Evolutionary conservation across 202 grass and related monocot genomes (phyloP).

Genomic region (Setaria viridis): DNA sequence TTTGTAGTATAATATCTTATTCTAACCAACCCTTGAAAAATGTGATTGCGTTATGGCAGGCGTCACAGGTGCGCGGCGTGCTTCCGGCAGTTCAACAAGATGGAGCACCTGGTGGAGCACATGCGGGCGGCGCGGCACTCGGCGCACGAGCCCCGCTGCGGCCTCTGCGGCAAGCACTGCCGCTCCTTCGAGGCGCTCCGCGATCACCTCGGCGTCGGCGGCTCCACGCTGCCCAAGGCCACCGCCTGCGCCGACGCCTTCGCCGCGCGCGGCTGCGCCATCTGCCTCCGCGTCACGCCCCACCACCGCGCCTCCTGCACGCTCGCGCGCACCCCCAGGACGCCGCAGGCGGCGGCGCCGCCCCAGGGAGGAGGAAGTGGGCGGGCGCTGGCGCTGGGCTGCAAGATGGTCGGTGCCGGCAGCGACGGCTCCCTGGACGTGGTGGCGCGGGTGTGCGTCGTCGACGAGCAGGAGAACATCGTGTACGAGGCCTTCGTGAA

Average conservation of each 20-base stretch:
- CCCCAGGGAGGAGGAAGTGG: neutral
- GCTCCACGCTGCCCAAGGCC: constrained; percentile 67
- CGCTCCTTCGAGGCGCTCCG: constrained; percentile 79
- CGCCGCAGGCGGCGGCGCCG: neutral
- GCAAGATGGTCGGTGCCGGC: constrained; percentile 89
- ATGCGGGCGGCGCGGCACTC: constrained; percentile 80
- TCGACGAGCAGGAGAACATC: constrained; percentile 66
- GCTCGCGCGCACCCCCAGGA: neutral
- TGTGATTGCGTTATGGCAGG: neutral
- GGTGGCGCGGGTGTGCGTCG: constrained; percentile 73
- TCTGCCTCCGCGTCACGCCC: constrained; percentile 60
- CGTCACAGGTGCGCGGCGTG: constrained; percentile 79
- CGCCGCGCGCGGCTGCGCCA: constrained; percentile 52
- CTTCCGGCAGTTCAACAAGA: constrained; percentile 86
- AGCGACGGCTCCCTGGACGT: constrained; percentile 76
- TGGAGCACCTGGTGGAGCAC: constrained; percentile 89
- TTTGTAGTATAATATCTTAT: too few species aligned
- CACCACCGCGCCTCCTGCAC: constrained; percentile 47
- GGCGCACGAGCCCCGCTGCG: constrained; percentile 76
- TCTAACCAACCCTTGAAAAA: neutral
- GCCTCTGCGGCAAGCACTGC: constrained; percentile 76
- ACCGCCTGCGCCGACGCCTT: constrained; percentile 64
- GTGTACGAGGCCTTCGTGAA: constrained; percentile 67
- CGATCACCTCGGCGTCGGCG: constrained; percentile 75
- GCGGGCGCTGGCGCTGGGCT: constrained; percentile 62